Conservation (phyloP, 352 stramenopile genomes). For the Phytopythium delawarense region DNA sequence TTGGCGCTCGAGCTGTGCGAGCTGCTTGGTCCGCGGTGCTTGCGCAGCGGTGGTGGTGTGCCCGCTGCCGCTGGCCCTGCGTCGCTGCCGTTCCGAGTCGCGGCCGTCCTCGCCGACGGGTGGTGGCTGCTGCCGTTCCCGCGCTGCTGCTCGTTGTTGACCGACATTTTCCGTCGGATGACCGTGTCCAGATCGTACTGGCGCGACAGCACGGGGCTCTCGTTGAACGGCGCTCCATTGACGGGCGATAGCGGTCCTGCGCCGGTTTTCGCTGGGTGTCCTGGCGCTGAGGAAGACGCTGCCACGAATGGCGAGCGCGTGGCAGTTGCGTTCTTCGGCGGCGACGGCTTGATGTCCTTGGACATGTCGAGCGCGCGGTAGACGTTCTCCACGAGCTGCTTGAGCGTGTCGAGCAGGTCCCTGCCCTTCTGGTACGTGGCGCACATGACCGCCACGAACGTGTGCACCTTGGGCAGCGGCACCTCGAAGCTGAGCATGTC, state of each 20-base stretch:
- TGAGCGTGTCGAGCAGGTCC: slow-evolving; percentile 66
- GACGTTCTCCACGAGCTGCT: slow-evolving; percentile 80
- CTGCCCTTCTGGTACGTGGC: slow-evolving; percentile 74
- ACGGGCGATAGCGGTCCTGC: not conserved
- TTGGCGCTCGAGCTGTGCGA: not conserved
- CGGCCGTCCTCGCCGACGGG: not conserved
- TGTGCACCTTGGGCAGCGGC: slow-evolving; percentile 62
- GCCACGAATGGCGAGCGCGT: not conserved
- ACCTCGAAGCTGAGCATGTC: slow-evolving; percentile 85
- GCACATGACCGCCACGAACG: slow-evolving; percentile 80
- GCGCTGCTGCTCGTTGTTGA: slow-evolving; percentile 29
- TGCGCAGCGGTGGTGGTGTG: slow-evolving; percentile 1
- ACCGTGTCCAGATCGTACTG: slow-evolving; percentile 79
- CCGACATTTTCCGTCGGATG: slow-evolving; percentile 75
- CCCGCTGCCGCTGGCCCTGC: not conserved
- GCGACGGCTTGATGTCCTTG: slow-evolving; percentile 50
- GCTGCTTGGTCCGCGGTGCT: not conserved
- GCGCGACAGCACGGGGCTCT: slow-evolving; percentile 36
- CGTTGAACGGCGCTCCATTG: slow-evolving; percentile 14
- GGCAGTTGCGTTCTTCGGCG: slow-evolving; percentile 14
- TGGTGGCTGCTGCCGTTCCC: not conserved
- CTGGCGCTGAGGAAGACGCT: not conserved
- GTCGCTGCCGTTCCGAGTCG: not conserved
- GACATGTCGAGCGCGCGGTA: slow-evolving; percentile 75
- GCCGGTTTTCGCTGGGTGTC: not conserved